phyloP scores from a whole-genome alignment of 768 basidiomycete species.

The Tulasnella sp. region DNA sequence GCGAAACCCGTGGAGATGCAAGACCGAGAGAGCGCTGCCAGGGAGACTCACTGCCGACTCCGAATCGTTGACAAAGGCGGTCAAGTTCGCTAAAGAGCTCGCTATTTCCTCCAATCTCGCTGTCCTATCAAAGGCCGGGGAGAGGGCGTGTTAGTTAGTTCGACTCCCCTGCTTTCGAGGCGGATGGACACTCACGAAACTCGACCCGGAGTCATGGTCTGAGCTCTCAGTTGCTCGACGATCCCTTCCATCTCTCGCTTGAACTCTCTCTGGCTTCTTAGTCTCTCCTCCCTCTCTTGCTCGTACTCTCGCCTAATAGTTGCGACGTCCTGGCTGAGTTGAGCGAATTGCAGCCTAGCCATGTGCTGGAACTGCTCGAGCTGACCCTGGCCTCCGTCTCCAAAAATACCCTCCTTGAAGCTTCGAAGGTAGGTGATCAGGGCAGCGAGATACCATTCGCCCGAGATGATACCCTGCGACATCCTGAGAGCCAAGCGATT shows the following conservation, averaged over 20 bases:
- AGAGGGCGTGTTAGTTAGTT: not conserved
- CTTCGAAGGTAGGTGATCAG: not conserved
- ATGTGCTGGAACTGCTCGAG: constrained; percentile 1
- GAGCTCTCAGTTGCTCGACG: not conserved
- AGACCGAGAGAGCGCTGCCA: not conserved
- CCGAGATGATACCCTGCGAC: not conserved
- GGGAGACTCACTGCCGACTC: not conserved
- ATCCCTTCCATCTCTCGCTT: constrained; percentile 7
- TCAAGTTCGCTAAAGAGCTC: constrained; percentile 5
- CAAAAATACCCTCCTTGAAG: not conserved
- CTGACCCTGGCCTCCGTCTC: constrained; percentile 1
- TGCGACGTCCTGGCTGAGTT: not conserved
- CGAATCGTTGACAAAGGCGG: constrained; percentile 9
- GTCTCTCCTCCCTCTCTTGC: constrained; percentile 5
- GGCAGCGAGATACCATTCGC: not conserved
- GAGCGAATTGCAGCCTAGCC: constrained; percentile 1
- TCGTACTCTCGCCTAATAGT: constrained; percentile 5
- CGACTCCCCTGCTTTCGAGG: not conserved
- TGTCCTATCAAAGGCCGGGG: not conserved
- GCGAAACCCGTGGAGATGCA: not conserved
- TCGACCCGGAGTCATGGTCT: constrained; percentile 4
- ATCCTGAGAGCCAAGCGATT: not conserved
- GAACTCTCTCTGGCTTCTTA: constrained; percentile 5
- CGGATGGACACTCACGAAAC: constrained; percentile 6
- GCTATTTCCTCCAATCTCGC: constrained; percentile 11